Evolutionary conservation across 2,329 filamentous ascomycete species (phyloP), one percentile per base, ranked within the genome.

Genomic region (Metarhizium sp.): DNA sequence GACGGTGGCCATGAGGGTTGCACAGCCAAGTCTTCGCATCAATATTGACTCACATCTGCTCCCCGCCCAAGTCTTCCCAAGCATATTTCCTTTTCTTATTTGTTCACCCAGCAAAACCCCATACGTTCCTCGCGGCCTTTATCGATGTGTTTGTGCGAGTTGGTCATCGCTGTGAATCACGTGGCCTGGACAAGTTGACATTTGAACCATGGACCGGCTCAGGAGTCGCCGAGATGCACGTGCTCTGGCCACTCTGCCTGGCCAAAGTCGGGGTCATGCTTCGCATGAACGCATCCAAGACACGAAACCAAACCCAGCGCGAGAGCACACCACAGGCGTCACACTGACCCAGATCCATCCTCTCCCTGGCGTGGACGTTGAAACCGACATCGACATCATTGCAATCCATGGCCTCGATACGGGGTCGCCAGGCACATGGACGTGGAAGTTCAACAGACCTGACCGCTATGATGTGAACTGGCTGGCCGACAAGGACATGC

Each of bases 331-430:
- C 10, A 16, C 6, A 6, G 40, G n/a, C 14, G 32, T 34, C 32
- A 34, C 32, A 34, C 40, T 42, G 10, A 6, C 14, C 14, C 40
- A 42, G 14, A 42, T 16, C 14, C 40, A 42, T 18, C 40, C 40
- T 42, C 14, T 13, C 6, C 40, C 40, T 34, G 32, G n/a, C 40
- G 14, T 32, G 16, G 52, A 59, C 58, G 53, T 16, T 16, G 55
- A 60, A 42, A 58, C 63, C 7, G 25, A 65, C 14, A 51, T 60
- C 29, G 65, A 66, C 16, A 63, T 73, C 48, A 67, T 71, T 34
- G 59, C 73, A n/a, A 69, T 74, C 36, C 72, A 66, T 60, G 61
- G 66, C 55, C 58, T 68, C 32, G 63, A 69, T 52, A 66, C 65
- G 10, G 60, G 59, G n/a, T 66, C 64, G 43, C 64, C 59, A 3